Evolutionary conservation across 2,329 filamentous ascomycete species (phyloP), one percentile per base, ranked within the genome.

Genomic region (Calcarisporium arbuscula): DNA sequence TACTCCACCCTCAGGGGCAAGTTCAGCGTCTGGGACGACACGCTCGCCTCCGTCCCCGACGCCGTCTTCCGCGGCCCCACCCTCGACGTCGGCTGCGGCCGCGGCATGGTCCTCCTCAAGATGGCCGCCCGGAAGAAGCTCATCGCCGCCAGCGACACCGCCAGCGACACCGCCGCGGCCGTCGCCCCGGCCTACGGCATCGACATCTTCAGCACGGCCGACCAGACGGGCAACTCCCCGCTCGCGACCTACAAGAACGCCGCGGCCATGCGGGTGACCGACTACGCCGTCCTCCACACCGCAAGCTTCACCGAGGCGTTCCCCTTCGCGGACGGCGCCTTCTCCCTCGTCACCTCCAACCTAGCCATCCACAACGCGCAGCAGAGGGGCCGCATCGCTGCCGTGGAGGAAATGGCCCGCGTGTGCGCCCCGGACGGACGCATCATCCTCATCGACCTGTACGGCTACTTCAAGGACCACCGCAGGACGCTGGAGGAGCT

Each of bases 1-100:
- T 39, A 45, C 23, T 40, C 40, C 27, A 38, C 40, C n/a, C 37
- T 42, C 8, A 32, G 30, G 14, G 42, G 40, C 32, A 45, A 45
- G 19, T 43, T 38, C 37, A 12, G 23, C 19, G 40, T 40, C 21
- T 43, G 42, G 42, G 40, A 41, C 19, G 32, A 36, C 10, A 26
- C 39, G 20, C 35, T 41, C 30, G 30, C 28, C 37, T 16, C 26
- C 33, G 18, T 30, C 21, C 29, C 27, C 7, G 26, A 39, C 19
- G 6, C 23, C 15, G 23, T 19, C 29, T 26, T 28, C 19, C 28
- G 28, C 31, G n/a, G 21, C 7, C 40, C 37, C 12, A 34, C 35
- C 21, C 32, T 45, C 25, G 42, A 45, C 30, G 36, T 45, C 30
- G 42, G 42, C 32, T 45, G 42, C 35, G 42, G 42, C 18, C 40